Conservation (phyloP, 768 basidiomycete species). For the Daedaleopsis sinensis region DNA sequence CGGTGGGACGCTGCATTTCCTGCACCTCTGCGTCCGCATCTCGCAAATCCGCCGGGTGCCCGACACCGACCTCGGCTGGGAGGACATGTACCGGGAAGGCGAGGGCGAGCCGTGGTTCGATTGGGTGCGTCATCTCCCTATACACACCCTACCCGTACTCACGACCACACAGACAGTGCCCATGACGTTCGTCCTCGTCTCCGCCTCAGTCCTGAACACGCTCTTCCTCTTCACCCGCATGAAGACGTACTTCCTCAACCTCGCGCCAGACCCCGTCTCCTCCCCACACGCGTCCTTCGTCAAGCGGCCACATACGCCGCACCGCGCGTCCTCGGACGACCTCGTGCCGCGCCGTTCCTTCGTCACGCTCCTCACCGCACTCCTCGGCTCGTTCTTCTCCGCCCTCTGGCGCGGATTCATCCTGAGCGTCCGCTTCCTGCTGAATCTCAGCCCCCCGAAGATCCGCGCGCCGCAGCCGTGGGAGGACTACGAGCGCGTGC, state of each 20-base stretch:
- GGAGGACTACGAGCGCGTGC: constrained; percentile 46
- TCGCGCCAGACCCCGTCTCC: constrained; percentile 62
- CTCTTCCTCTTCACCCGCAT: constrained; percentile 73
- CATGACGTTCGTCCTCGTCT: constrained; percentile 57
- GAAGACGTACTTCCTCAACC: constrained; percentile 68
- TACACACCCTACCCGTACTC: constrained; percentile 7
- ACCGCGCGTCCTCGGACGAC: constrained; percentile 28
- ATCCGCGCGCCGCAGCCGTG: constrained; percentile 25
- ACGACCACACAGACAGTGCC: constrained; percentile 61
- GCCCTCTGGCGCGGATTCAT: constrained; percentile 54
- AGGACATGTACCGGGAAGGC: constrained; percentile 73
- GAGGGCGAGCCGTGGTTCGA: constrained; percentile 73
- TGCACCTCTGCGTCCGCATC: constrained; percentile 69
- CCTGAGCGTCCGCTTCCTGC: constrained; percentile 65
- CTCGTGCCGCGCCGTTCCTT: constrained; percentile 41
- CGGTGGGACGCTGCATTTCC: constrained; percentile 64
- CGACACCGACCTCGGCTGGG: constrained; percentile 77
- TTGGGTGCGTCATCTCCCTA: constrained; percentile 55
- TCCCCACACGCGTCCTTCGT: constrained; percentile 75
- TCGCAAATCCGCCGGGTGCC: constrained; percentile 56
- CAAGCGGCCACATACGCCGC: constrained; percentile 35
- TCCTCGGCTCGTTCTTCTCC: constrained; percentile 26
- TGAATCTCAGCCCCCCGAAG: constrained; percentile 58
- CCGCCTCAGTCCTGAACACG: constrained; percentile 57
- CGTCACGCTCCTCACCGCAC: constrained; percentile 44